Percentiles rank a stretch among this genome's conserved stretches.
Evolutionary conservation across 1,139 yeast species (phyloP).

Genomic region (Saccharomyces pastorianus): DNA sequence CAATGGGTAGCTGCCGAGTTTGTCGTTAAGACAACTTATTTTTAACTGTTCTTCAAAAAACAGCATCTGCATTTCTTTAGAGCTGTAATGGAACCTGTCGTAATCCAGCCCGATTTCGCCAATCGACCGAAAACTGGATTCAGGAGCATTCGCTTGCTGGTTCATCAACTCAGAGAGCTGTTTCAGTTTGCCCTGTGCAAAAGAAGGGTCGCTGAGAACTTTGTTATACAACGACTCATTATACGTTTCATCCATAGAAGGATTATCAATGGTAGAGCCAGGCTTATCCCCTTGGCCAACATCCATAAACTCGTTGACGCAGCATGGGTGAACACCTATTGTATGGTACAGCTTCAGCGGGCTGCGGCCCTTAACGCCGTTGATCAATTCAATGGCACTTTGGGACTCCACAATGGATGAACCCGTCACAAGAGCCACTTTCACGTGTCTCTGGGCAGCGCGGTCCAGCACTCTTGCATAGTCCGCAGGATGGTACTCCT

Average conservation of each 20-base stretch:
- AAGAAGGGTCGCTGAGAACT: conserved; percentile 33
- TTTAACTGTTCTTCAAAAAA: conserved; percentile 65
- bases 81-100: conserved; percentile 73
- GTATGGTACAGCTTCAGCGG: conserved; percentile 47
- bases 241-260: conserved; percentile 20
- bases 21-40: conserved; percentile 22
- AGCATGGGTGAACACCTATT: conserved; percentile 92
- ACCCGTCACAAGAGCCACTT: conserved; percentile 72
- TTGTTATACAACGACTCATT: conserved; percentile 28
- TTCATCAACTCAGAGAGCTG: conserved; percentile 41
- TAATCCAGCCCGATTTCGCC: conserved; percentile 95
- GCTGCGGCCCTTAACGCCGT: conserved; percentile 23
- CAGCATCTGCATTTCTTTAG: conserved; percentile 54
- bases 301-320: conserved; percentile 54
- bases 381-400: conserved; percentile 40
- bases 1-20: conserved; percentile 43
- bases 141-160: conserved; percentile 29
- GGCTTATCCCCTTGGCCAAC: conserved; percentile 7
- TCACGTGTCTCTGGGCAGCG: conserved; percentile 59
- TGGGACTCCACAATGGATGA: conserved; percentile 61
- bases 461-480: conserved; percentile 54
- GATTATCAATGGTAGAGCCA: conserved; percentile 12
- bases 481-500: conserved; percentile 60
- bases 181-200: conserved; percentile 14
- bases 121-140: conserved; percentile 51